Conservation (phyloP, 164 flowering plant species). For the Piper longum region DNA sequence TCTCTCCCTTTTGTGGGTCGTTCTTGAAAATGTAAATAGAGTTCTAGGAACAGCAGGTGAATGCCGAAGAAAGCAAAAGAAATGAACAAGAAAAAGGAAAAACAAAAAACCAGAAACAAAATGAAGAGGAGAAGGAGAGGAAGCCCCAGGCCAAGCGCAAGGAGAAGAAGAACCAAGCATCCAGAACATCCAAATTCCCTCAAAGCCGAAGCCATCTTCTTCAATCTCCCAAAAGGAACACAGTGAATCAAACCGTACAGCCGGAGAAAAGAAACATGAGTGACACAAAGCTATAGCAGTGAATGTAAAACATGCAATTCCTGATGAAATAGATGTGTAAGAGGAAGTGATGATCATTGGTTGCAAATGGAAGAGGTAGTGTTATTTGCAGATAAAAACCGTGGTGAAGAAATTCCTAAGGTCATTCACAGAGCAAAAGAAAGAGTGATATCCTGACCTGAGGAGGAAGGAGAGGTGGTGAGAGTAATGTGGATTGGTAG, state of each 20-base stretch:
- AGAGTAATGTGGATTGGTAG: background rate
- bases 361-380: too few relatives aligned
- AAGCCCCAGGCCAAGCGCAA: slow-evolving; percentile 6
- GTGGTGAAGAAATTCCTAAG: too few relatives aligned
- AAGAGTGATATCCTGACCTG: background rate
- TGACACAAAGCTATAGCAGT: background rate
- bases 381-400: too few relatives aligned
- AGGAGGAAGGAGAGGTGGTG: background rate
- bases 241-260: background rate
- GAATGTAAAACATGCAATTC: background rate
- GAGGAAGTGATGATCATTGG: too few relatives aligned
- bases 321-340: too few relatives aligned
- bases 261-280: background rate
- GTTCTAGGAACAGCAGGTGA: background rate
- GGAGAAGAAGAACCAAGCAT: slow-evolving; percentile 9
- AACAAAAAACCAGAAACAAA: slow-evolving; percentile 5
- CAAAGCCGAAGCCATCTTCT: background rate
- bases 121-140: slow-evolving; percentile 11
- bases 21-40: background rate
- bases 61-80: background rate
- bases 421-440: too few relatives aligned
- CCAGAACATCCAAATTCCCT: background rate
- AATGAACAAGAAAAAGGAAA: slow-evolving; percentile 1
- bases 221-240: slow-evolving; percentile 6
- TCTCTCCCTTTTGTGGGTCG: background rate